Evolutionary conservation across 371 early-diverging fungal genomes (phyloP).

Genomic region (Haplosporangium sp.): DNA sequence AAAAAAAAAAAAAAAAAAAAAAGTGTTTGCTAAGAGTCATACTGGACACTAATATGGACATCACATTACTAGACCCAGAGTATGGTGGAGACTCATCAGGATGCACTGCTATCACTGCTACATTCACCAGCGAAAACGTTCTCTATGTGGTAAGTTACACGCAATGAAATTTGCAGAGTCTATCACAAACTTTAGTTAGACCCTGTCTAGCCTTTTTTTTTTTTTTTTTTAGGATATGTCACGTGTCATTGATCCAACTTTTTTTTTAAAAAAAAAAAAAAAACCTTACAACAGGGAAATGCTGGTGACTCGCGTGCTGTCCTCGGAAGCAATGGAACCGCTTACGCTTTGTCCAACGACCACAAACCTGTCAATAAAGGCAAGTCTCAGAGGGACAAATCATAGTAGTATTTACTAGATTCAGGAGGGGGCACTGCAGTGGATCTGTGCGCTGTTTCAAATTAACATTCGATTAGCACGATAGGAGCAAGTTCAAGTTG

Average conservation of each 20-base stretch:
- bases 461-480: background rate
- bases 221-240: background rate
- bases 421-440: background rate
- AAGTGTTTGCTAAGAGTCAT: background rate
- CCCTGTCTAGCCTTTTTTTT: no score
- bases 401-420: background rate
- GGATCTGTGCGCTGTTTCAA: background rate
- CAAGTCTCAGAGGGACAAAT: constrained; percentile 8
- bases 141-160: constrained; percentile 54
- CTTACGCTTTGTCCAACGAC: constrained; percentile 87
- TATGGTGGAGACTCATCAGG: constrained; percentile 85
- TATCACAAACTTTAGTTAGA: no score
- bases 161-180: no score
- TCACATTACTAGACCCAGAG: constrained; percentile 66
- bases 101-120: constrained; percentile 92
- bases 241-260: background rate
- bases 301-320: constrained; percentile 97
- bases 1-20: background rate
- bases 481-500: background rate
- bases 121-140: constrained; percentile 78
- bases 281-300: constrained; percentile 69
- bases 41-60: background rate
- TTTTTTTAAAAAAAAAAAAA: background rate
- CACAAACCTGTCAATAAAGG: constrained; percentile 92
- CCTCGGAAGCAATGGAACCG: constrained; percentile 78